A percentile compares a stretch with the other conserved stretches of the same genome.
These are phyloP conservation scores for Cenchrus purpureus DNA, from an alignment of 176 grass and related monocot species.

Conservation along the genomic window DNA sequence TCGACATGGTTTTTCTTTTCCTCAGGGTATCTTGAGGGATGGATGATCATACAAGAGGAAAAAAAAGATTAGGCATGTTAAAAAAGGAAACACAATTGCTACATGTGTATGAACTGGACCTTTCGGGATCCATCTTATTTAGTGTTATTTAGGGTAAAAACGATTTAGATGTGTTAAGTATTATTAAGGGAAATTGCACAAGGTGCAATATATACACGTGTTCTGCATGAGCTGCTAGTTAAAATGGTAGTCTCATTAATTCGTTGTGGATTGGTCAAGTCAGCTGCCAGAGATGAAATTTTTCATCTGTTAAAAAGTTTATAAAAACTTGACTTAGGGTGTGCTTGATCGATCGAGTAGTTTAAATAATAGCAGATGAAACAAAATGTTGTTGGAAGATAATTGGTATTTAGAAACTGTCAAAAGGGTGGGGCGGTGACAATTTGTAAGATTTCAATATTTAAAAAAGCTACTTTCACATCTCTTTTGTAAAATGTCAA, in stretches of 20 bases:
- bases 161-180: background rate
- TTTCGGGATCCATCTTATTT: background rate
- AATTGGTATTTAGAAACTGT: background rate
- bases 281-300: background rate
- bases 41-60: background rate
- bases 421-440: background rate
- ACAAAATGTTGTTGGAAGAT: background rate
- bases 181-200: background rate
- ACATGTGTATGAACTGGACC: background rate
- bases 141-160: background rate
- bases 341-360: background rate
- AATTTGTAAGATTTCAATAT: background rate
- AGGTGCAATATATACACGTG: background rate
- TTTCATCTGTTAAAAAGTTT: background rate
- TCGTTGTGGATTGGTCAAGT: background rate
- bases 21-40: background rate
- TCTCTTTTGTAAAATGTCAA: background rate
- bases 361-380: background rate
- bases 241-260: slow-evolving; percentile 11
- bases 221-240: background rate
- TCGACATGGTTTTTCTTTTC: background rate
- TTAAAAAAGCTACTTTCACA: background rate
- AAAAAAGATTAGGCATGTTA: background rate
- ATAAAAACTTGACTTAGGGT: background rate
- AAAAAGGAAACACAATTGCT: background rate